Conservation (phyloP, 2,329 filamentous ascomycete genomes). For the Colletotrichum agaves region DNA sequence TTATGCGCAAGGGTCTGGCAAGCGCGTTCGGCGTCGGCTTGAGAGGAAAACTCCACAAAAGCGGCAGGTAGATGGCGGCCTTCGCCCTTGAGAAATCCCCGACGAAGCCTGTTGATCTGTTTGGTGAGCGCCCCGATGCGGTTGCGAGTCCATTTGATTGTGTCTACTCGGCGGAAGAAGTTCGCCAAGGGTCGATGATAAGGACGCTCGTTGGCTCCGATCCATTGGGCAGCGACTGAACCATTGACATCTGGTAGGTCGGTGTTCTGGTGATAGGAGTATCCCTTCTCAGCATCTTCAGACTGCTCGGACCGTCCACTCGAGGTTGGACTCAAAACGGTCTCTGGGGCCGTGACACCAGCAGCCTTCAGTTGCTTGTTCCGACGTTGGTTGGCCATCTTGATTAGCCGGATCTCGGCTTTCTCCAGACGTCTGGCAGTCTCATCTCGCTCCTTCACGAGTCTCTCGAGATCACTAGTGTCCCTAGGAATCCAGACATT, state of each 20-base stretch:
- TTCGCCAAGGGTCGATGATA: conserved; percentile 75
- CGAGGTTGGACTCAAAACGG: conserved; percentile 41
- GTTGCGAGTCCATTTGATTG: conserved; percentile 86
- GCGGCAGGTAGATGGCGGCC: conserved; percentile 75
- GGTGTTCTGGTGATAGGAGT: conserved; percentile 43
- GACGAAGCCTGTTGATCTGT: conserved; percentile 70
- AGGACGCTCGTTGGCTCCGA: conserved; percentile 78
- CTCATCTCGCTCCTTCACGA: conserved; percentile 81
- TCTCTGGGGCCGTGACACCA: conserved; percentile 19
- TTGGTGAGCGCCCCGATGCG: conserved; percentile 52
- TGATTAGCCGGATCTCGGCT: conserved; percentile 85
- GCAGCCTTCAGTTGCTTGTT: conserved; percentile 38
- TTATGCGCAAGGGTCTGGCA: conserved; percentile 87
- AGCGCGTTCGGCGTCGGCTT: conserved; percentile 85
- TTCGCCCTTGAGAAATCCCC: conserved; percentile 68
- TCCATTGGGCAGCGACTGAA: conserved; percentile 77
- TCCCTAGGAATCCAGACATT: conserved; percentile 87
- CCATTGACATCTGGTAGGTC: conserved; percentile 54
- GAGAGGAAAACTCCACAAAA: conserved; percentile 91
- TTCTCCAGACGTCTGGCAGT: conserved; percentile 82
- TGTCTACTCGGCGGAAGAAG: conserved; percentile 90
- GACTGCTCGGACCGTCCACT: conserved; percentile 24
- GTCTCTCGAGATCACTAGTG: conserved; percentile 77
- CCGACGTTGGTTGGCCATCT: conserved; percentile 66
- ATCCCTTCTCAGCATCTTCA: conserved; percentile 37